Base-by-base conservation (phyloP, 805 yeast species). In the Ogataea trehaloabstinens region DNA sequence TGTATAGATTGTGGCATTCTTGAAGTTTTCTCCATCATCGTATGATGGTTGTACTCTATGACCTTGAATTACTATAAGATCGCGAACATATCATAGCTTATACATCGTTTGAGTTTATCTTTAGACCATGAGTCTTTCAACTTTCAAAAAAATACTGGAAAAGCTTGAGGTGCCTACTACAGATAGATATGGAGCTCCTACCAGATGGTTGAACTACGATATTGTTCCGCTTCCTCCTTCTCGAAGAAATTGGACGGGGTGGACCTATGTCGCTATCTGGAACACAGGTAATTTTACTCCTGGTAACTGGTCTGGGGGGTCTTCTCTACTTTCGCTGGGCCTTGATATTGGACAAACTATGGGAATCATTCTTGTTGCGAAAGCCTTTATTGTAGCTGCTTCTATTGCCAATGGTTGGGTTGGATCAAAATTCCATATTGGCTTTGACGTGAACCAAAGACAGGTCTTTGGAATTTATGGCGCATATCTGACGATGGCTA, bases 391-490 rank as follows among this genome's bases (percentile, higher is more conserved):
- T n/a, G 56, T 67, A 78, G 79, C 31, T 48, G 35, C 35, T 20
- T 31, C 41, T 11, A 31, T 34, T 15, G 24, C 35, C 13, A 38
- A 38, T 25, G 35, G 37, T 4, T 31, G 37, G 18, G 37, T 34
- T 6, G 41, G 41, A 19, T 25, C 57, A 10, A 68, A 72, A 35
- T 73, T 66, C 62, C 74, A 71, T 46, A 62, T 74, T 35, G 77
- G 78, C 1, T 73, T 61, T 45, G 66, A 77, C 4, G 61, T 73
- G 11, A 62, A 61, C 35, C 61, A 64, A 19, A 55, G 78, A 35
- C 63, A 63, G 40, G 57, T 70, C 2, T 73, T 68, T 54, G 78
- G 79, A 2, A 58, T 72, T 28, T 53, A 58, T 37, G 76, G 78
- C 1, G 61, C 74, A 4, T 60, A 52, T 34, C 35, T 71, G 20